These are phyloP conservation scores for Backusella sp. DNA, from an alignment of 192 early-diverging fungal genomes.

Conservation along the genomic window DNA sequence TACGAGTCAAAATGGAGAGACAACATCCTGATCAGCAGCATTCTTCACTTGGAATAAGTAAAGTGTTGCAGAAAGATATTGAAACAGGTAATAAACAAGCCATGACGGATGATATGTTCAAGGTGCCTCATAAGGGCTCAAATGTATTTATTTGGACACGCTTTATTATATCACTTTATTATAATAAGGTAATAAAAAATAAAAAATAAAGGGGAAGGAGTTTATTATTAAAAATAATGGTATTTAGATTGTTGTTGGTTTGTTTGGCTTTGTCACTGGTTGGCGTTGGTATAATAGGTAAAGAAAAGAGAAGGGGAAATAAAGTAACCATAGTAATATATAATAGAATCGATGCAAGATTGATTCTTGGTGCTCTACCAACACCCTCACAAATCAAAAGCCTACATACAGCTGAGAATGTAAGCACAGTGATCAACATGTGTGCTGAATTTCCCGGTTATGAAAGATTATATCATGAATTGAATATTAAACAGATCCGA, in stretches of 20 bases:
- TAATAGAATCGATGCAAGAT: conserved; percentile 21
- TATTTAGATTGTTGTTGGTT: conserved; percentile 20
- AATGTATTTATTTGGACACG: conserved; percentile 20
- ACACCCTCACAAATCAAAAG: conserved; percentile 24
- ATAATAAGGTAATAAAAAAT: conserved; percentile 24
- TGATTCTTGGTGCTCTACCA: conserved; percentile 35
- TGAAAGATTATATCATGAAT: conserved; percentile 30
- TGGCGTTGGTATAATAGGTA: conserved; percentile 36
- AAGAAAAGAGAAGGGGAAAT: background rate
- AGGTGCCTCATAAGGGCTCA: conserved; percentile 1
- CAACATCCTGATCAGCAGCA: conserved; percentile 1
- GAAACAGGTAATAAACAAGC: background rate
- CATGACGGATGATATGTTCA: conserved; percentile 12
- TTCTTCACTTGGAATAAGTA: conserved; percentile 25
- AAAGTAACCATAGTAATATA: background rate
- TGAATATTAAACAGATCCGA: conserved; percentile 41
- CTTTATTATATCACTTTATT: conserved; percentile 28
- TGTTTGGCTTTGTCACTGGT: conserved; percentile 26
- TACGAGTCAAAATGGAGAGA: background rate
- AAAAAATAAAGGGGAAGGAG: background rate
- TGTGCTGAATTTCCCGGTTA: conserved; percentile 51
- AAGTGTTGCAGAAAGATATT: background rate
- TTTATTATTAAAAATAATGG: background rate
- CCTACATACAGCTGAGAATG: conserved; percentile 13
- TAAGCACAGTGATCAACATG: conserved; percentile 45